Base-by-base conservation (phyloP, 2,329 filamentous ascomycete species). In the Fusarium musae region DNA sequence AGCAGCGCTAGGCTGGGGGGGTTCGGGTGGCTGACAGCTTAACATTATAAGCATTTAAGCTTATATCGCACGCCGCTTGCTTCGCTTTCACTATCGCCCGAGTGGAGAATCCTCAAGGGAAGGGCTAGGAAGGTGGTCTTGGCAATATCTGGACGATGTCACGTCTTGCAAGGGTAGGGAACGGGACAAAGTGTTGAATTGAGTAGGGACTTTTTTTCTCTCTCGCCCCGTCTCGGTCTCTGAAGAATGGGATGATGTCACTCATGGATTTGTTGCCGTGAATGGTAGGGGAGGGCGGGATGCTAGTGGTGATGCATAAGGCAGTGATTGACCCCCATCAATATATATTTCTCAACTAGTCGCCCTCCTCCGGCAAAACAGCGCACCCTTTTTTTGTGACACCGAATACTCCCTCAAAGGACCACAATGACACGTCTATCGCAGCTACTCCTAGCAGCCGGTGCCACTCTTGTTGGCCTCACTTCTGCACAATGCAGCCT, bases 401-500 rank as follows among this genome's bases (percentile, higher is more conserved):
- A 42, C 2, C 7, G 4, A n/a, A 17, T 3, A 11, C 1, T 13
- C 34, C 4, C 21, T 53, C 13, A 1, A 26, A 30, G 8, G 2
- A 16, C 15, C 13, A 64, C 9, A 16, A 66, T 66, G 63, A 15
- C 63, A 13, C 63, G 47, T n/a, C 34, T 66, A 42, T 17, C 17
- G n/a, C 40, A 65, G 21, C 15, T 66, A 26, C 59, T 66, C 5
- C 28, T 63, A 9, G 63, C 59, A 21, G 49, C 34, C 3, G 63
- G 49, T 2, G 60, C 23, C 13, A 49, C 40, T 43, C 42, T 66
- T 3, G 4, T 65, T 4, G 36, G 63, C 7, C 36, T 66, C 11
- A 37, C 49, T 6, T 57, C 60, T 49, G 60, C 63, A 17, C 49
- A 57, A 28, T 66, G 60, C 21, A 58, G 17, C 16, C 21, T 66